Evolutionary conservation across 257 asterid species (phyloP).

Genomic region (Rubia yunnanensis): DNA sequence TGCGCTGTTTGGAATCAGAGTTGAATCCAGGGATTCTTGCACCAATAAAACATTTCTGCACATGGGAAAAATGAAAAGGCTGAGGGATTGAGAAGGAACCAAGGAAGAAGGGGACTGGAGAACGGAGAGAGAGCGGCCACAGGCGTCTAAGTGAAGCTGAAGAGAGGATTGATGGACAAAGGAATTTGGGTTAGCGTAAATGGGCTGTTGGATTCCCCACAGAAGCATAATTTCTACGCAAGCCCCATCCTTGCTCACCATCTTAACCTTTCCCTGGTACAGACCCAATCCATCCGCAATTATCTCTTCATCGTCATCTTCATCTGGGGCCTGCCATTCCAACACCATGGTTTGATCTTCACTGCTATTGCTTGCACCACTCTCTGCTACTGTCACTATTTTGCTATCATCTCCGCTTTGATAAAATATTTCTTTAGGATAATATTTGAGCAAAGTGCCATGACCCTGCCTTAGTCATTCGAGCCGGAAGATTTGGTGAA

Average conservation of each 20-base stretch:
- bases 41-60: too few species aligned
- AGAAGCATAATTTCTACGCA: conserved; percentile 70
- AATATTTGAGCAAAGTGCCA: too few species aligned
- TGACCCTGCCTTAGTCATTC: too few species aligned
- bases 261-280: conserved; percentile 46
- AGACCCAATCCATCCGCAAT: conserved; percentile 41
- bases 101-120: conserved; percentile 87
- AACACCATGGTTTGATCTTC: background rate
- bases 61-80: background rate
- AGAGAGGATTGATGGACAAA: conserved; percentile 68
- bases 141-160: conserved; percentile 61
- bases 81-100: conserved; percentile 23
- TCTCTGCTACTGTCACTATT: background rate
- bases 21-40: background rate
- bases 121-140: conserved; percentile 72
- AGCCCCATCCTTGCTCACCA: conserved; percentile 33
- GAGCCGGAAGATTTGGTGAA: too few species aligned
- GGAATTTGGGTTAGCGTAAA: conserved; percentile 60
- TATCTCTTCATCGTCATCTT: conserved; percentile 24
- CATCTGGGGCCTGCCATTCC: background rate
- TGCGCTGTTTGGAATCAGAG: background rate
- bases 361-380: background rate
- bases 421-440: too few species aligned
- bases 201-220: conserved; percentile 91
- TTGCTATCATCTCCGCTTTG: too few species aligned